phyloP scores from a whole-genome alignment of 1,284 basidiomycete species.

The Papiliotrema laurentii region DNA sequence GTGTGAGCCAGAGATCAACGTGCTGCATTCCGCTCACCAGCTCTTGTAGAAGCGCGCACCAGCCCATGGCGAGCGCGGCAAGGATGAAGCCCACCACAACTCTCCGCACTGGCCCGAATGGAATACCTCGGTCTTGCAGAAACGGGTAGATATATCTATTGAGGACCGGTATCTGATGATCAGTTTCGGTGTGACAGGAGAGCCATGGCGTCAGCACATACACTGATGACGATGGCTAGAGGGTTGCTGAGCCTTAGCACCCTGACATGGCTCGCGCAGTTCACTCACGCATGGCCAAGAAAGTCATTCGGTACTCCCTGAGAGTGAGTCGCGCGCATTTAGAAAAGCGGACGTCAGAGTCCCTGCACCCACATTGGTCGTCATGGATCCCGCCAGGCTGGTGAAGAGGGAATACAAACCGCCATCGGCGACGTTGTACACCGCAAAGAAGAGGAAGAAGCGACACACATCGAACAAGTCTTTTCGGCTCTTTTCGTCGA shows the following conservation, averaged over 20 bases:
- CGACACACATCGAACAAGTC: neutral
- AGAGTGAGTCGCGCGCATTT: neutral
- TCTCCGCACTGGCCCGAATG: conserved; percentile 16
- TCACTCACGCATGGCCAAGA: conserved; percentile 21
- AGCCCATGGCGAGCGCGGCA: conserved; percentile 15
- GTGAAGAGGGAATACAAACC: conserved; percentile 20
- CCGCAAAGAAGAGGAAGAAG: conserved; percentile 3
- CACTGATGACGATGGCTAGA: conserved; percentile 16
- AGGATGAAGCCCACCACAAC: conserved; percentile 18
- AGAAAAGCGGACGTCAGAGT: no score
- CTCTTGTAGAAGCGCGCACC: conserved; percentile 20
- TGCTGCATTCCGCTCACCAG: conserved; percentile 10
- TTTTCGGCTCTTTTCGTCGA: neutral
- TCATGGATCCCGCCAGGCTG: conserved; percentile 23
- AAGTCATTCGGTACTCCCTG: conserved; percentile 28
- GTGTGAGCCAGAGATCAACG: neutral
- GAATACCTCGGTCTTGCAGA: conserved; percentile 5
- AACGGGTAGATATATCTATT: conserved; percentile 8
- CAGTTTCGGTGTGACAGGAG: neutral
- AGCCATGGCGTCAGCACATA: conserved; percentile 1
- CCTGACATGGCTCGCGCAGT: neutral
- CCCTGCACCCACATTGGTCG: conserved; percentile 23
- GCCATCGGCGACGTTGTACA: conserved; percentile 4
- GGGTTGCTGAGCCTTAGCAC: conserved; percentile 17
- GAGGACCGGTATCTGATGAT: conserved; percentile 17